phyloP scores from a whole-genome alignment of 78 protist species.

The Protostelium mycophagum region DNA sequence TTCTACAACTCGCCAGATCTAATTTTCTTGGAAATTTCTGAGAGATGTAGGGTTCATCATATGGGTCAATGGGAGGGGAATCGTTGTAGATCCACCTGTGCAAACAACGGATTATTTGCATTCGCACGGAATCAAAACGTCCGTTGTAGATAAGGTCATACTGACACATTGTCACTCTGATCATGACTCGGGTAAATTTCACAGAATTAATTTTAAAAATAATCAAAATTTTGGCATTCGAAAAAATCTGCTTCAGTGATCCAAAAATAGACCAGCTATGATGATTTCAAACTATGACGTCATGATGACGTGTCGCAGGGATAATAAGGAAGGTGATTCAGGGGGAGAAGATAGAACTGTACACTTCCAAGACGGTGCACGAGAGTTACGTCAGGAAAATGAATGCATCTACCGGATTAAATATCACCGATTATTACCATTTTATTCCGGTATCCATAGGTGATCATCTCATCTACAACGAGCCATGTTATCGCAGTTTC shows the following conservation, averaged over 20 bases:
- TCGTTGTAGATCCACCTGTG: constrained; percentile 61
- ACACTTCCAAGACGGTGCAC: constrained; percentile 56
- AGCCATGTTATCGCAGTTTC: too few species aligned
- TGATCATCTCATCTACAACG: constrained; percentile 9
- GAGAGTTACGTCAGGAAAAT: constrained; percentile 55
- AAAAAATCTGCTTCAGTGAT: too few species aligned
- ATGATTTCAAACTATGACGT: not conserved
- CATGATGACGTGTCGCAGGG: constrained; percentile 47
- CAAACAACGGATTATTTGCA: constrained; percentile 42
- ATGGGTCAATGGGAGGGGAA: constrained; percentile 70
- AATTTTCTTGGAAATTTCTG: not conserved
- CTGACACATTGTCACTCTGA: constrained; percentile 77
- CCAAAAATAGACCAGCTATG: too few species aligned
- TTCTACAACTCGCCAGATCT: too few species aligned
- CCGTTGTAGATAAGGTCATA: constrained; percentile 51
- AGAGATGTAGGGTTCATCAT: constrained; percentile 31
- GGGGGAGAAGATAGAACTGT: constrained; percentile 40
- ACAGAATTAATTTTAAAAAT: too few species aligned
- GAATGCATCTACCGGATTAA: constrained; percentile 35
- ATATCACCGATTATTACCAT: constrained; percentile 21
- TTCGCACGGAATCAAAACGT: constrained; percentile 12
- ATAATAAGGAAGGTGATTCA: constrained; percentile 47
- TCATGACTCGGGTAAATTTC: constrained; percentile 36
- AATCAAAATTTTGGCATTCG: too few species aligned
- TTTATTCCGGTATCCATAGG: constrained; percentile 59